phyloP scores from a whole-genome alignment of 257 asterid genomes.

The Fraxinus quadrangulata region DNA sequence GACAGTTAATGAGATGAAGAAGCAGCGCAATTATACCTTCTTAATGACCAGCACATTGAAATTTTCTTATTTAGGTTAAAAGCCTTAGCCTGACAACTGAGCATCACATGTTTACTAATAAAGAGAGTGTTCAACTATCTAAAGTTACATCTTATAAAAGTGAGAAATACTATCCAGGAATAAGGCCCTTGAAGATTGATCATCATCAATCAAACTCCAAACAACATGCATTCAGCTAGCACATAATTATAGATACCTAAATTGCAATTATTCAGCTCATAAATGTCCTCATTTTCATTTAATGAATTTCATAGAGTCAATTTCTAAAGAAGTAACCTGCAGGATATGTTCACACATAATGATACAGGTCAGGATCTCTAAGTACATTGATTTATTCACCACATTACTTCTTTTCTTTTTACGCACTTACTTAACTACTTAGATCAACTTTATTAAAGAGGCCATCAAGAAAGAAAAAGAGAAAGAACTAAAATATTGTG shows the following conservation, averaged over 20 bases:
- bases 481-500: constrained; percentile 12
- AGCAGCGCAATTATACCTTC: too few relatives aligned
- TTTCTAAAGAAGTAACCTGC: background rate
- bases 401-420: background rate
- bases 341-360: background rate
- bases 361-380: background rate
- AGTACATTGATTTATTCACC: background rate
- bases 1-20: too few relatives aligned
- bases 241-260: background rate
- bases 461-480: background rate
- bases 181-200: background rate
- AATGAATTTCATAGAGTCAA: background rate
- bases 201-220: background rate
- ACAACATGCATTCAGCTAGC: background rate
- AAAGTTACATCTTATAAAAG: background rate
- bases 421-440: background rate
- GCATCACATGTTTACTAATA: too few relatives aligned
- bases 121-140: background rate
- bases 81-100: too few relatives aligned
- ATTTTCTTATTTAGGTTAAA: too few relatives aligned
- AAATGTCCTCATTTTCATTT: background rate
- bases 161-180: background rate
- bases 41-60: too few relatives aligned
- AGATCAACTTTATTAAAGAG: background rate
- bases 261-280: background rate